phyloP scores from a whole-genome alignment of 169 alveolate species.

The Theileria equi region DNA sequence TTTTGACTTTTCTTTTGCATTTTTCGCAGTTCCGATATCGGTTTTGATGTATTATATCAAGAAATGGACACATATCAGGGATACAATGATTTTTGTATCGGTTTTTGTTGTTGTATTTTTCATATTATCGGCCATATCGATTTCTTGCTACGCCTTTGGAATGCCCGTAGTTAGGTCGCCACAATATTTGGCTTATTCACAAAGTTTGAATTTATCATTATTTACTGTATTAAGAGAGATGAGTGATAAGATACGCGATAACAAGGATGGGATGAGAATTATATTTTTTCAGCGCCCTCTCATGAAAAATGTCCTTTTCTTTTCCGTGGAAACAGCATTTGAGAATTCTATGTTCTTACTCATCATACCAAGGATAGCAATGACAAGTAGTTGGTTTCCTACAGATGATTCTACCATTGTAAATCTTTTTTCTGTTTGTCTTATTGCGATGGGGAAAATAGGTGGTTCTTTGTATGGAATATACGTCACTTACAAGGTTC shows the following conservation, averaged over 20 bases:
- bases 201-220: conserved; percentile 11
- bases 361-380: conserved; percentile 34
- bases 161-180: conserved; percentile 10
- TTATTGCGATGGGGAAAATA: conserved; percentile 40
- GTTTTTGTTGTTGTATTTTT: conserved; percentile 28
- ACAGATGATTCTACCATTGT: conserved; percentile 1
- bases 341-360: conserved; percentile 32
- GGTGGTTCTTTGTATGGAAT: conserved; percentile 33
- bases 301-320: conserved; percentile 32
- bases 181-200: conserved; percentile 8
- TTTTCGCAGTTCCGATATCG: conserved; percentile 40
- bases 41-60: background rate
- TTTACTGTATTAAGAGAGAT: conserved; percentile 19
- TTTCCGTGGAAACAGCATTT: conserved; percentile 55
- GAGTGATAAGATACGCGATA: conserved; percentile 28
- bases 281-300: conserved; percentile 7
- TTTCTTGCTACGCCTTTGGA: conserved; percentile 42
- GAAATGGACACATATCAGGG: conserved; percentile 1
- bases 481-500: conserved; percentile 17
- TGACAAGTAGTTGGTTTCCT: background rate
- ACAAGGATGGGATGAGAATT: conserved; percentile 34
- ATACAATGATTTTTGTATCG: conserved; percentile 5
- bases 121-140: conserved; percentile 28
- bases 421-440: conserved; percentile 25
- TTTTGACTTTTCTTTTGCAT: conserved; percentile 56